phyloP scores from a whole-genome alignment of 495 filamentous ascomycete species.

The Extremus antarcticus region DNA sequence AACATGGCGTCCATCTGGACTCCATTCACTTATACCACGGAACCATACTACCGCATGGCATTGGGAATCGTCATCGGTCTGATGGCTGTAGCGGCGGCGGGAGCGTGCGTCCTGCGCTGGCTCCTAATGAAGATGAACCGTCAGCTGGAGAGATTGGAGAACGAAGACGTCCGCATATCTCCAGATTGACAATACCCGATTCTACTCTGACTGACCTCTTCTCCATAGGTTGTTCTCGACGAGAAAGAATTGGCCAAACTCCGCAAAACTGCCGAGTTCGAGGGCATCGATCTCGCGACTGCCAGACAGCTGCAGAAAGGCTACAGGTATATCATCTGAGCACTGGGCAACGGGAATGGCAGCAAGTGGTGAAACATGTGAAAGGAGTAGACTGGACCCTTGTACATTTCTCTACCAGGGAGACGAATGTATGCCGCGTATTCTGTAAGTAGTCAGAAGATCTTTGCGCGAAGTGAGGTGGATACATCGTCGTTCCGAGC shows the following conservation, averaged over 20 bases:
- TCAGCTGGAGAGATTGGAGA: constrained; percentile 37
- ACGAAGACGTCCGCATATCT: constrained; percentile 26
- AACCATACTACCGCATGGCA: constrained; percentile 35
- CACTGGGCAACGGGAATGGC: too few relatives aligned
- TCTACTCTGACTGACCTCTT: not conserved
- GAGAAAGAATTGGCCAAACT: constrained; percentile 35
- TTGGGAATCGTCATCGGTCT: constrained; percentile 41
- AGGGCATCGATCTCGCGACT: constrained; percentile 38
- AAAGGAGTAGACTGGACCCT: too few relatives aligned
- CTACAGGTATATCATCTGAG: constrained; percentile 38
- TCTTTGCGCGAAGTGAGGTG: too few relatives aligned
- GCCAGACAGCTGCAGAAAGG: constrained; percentile 39
- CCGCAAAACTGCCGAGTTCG: constrained; percentile 38
- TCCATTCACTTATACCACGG: constrained; percentile 37
- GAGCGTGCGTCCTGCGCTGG: constrained; percentile 35
- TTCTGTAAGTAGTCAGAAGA: too few relatives aligned
- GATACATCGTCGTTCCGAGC: too few relatives aligned
- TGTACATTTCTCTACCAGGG: too few relatives aligned
- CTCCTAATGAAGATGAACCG: constrained; percentile 36
- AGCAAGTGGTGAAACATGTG: too few relatives aligned
- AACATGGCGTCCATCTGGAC: constrained; percentile 48
- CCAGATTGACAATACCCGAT: not conserved
- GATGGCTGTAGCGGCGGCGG: constrained; percentile 31
- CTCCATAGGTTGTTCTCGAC: constrained; percentile 21
- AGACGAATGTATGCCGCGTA: too few relatives aligned